A percentile compares a stretch with the other conserved stretches of the same genome.
These are phyloP conservation scores for Panus rudis DNA, from an alignment of 768 basidiomycete genomes.

Conservation along the genomic window DNA sequence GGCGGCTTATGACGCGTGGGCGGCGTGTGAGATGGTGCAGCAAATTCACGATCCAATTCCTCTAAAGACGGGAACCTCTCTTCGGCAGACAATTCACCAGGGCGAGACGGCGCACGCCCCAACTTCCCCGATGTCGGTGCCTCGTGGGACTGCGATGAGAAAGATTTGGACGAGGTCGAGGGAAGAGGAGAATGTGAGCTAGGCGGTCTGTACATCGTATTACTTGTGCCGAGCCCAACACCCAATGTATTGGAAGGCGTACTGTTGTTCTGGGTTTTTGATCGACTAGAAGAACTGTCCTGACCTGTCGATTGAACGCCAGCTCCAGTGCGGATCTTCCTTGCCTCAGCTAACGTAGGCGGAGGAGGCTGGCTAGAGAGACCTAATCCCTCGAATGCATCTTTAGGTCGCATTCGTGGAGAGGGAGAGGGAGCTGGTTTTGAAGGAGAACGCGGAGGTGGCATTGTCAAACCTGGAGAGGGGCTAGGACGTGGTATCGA, in stretches of 20 bases:
- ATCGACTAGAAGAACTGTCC: not conserved
- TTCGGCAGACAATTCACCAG: constrained; percentile 42
- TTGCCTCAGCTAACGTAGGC: constrained; percentile 71
- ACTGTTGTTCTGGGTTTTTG: constrained; percentile 9
- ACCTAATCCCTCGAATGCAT: constrained; percentile 77
- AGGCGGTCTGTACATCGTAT: constrained; percentile 21
- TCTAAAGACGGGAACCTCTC: constrained; percentile 84
- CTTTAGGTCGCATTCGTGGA: constrained; percentile 36
- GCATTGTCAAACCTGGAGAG: constrained; percentile 3
- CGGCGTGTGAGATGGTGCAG: constrained; percentile 17
- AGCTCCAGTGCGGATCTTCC: constrained; percentile 61
- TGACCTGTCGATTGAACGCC: constrained; percentile 16
- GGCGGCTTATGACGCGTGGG: constrained; percentile 1
- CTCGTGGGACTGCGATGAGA: constrained; percentile 12
- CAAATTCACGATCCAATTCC: constrained; percentile 60
- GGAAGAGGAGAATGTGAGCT: constrained; percentile 17
- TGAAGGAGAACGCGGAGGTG: constrained; percentile 23
- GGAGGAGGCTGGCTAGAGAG: constrained; percentile 41
- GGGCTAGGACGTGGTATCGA: constrained; percentile 15
- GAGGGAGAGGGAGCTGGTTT: constrained; percentile 3
- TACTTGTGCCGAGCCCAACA: constrained; percentile 15
- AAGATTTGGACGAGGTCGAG: constrained; percentile 13
- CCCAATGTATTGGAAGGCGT: constrained; percentile 1
- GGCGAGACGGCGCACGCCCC: constrained; percentile 7
- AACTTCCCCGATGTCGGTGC: not conserved